A percentile compares a stretch with the other conserved stretches of the same genome.
Conservation (phyloP, 2,329 filamentous ascomycete species). For the Aspergillus sp. region DNA sequence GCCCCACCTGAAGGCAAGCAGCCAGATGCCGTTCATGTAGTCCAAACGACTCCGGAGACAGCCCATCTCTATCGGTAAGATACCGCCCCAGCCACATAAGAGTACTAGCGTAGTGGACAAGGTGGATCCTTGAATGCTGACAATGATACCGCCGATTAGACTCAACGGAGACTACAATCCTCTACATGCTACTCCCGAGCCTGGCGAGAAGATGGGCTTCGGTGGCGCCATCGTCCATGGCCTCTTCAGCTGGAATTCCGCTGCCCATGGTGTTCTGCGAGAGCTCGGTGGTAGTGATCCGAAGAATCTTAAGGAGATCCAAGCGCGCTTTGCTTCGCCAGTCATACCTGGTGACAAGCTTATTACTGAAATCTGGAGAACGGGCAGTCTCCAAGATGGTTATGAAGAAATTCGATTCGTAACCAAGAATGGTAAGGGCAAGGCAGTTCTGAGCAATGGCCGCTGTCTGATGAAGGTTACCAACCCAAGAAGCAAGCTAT, state of each 20-base stretch:
- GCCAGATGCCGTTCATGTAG: slow-evolving; percentile 70
- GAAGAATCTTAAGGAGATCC: slow-evolving; percentile 81
- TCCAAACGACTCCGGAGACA: slow-evolving; percentile 72
- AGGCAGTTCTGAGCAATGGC: slow-evolving; percentile 85
- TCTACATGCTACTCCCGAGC: slow-evolving; percentile 82
- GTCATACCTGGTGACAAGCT: slow-evolving; percentile 83
- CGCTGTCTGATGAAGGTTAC: slow-evolving; percentile 73
- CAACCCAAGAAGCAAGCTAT: slow-evolving; percentile 65
- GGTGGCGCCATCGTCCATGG: slow-evolving; percentile 88
- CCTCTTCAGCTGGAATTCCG: slow-evolving; percentile 81
- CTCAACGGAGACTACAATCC: slow-evolving; percentile 96
- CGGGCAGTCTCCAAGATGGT: slow-evolving; percentile 60
- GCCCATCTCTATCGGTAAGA: slow-evolving; percentile 69
- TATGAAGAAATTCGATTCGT: slow-evolving; percentile 85
- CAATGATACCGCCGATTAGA: slow-evolving; percentile 44
- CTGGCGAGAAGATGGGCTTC: slow-evolving; percentile 86
- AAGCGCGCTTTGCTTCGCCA: slow-evolving; percentile 82
- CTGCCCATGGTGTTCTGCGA: slow-evolving; percentile 72
- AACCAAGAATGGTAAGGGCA: slow-evolving; percentile 75
- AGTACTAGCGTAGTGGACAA: background rate
- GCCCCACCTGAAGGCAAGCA: slow-evolving; percentile 71
- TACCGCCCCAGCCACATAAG: background rate
- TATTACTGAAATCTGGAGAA: slow-evolving; percentile 78
- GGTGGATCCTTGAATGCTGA: background rate
- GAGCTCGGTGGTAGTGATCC: slow-evolving; percentile 75